Evolutionary conservation across 257 asterid genomes (phyloP).

Genomic region (Euphrasia confusa): DNA sequence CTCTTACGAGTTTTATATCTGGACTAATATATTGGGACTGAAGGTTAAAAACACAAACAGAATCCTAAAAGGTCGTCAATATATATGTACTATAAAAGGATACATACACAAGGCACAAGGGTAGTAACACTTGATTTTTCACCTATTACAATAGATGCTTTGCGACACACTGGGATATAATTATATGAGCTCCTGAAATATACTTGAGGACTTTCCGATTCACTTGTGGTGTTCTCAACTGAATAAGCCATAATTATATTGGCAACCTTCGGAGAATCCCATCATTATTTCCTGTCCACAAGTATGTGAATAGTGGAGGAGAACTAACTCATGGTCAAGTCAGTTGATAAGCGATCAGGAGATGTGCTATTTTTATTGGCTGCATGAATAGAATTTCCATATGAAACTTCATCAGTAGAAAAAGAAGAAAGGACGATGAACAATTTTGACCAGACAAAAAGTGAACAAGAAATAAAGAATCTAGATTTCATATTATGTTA

Average conservation of each 20-base stretch:
- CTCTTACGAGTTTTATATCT: not conserved
- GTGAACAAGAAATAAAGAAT: not conserved
- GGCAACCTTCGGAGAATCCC: not conserved
- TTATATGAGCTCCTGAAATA: conserved; percentile 17
- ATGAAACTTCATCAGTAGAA: not conserved
- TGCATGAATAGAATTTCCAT: conserved; percentile 7
- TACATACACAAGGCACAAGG: conserved; percentile 10
- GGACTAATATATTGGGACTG: not conserved
- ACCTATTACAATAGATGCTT: conserved; percentile 10
- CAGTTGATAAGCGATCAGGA: conserved; percentile 27
- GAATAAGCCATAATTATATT: conserved; percentile 15
- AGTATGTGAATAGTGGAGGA: not conserved
- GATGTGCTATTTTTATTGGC: conserved; percentile 17
- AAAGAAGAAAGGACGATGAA: not conserved
- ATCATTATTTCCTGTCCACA: not conserved
- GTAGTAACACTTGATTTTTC: not conserved
- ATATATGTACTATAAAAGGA: not conserved
- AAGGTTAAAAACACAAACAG: conserved; percentile 1
- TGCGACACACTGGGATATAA: conserved; percentile 9
- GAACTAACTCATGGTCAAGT: conserved; percentile 27
- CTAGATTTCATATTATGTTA: not conserved
- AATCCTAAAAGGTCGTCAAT: conserved; percentile 18
- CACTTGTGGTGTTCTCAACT: no score
- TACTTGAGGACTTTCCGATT: conserved; percentile 17
- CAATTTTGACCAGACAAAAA: not conserved